Conservation (phyloP, 1,139 yeast species). For the Nakaseomyces bracarensis region DNA sequence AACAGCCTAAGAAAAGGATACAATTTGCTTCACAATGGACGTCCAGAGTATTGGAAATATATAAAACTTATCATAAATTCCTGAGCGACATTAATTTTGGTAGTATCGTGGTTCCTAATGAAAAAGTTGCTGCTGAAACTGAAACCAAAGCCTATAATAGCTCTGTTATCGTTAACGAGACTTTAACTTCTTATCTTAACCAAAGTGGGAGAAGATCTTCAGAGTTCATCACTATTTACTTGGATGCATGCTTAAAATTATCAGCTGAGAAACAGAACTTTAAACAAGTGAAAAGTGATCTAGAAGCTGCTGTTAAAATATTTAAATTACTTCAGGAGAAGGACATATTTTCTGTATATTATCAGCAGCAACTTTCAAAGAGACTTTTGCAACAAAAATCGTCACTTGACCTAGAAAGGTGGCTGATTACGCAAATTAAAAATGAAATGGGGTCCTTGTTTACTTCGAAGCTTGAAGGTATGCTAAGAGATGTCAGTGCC, state of each 20-base stretch:
- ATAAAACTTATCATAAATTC: slow-evolving; percentile 46
- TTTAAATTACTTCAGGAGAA: slow-evolving; percentile 71
- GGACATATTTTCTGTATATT: slow-evolving; percentile 79
- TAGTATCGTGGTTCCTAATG: slow-evolving; percentile 1
- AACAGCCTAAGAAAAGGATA: slow-evolving; percentile 32
- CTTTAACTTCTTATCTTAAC: slow-evolving; percentile 60
- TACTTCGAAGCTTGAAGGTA: slow-evolving; percentile 73
- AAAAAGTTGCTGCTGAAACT: slow-evolving; percentile 22
- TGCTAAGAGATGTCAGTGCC: slow-evolving; percentile 72
- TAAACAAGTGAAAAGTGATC: slow-evolving; percentile 46
- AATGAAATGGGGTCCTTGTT: slow-evolving; percentile 77
- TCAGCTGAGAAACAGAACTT: slow-evolving; percentile 50
- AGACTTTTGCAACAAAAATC: slow-evolving; percentile 57
- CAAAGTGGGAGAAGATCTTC: slow-evolving; percentile 46
- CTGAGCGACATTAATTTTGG: slow-evolving; percentile 3
- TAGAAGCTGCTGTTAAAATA: slow-evolving; percentile 51
- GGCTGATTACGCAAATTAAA: slow-evolving; percentile 59
- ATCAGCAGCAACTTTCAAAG: slow-evolving; percentile 84
- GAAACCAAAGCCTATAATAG: slow-evolving; percentile 40
- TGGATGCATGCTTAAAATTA: slow-evolving; percentile 47
- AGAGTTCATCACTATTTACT: slow-evolving; percentile 64
- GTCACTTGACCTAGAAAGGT: slow-evolving; percentile 58
- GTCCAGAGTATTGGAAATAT: slow-evolving; percentile 47
- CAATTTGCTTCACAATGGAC: slow-evolving; percentile 62
- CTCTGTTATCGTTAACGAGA: slow-evolving; percentile 48